These are phyloP conservation scores for Epithemia pelagica DNA, from an alignment of 108 stramenopile genomes.

Conservation along the genomic window DNA sequence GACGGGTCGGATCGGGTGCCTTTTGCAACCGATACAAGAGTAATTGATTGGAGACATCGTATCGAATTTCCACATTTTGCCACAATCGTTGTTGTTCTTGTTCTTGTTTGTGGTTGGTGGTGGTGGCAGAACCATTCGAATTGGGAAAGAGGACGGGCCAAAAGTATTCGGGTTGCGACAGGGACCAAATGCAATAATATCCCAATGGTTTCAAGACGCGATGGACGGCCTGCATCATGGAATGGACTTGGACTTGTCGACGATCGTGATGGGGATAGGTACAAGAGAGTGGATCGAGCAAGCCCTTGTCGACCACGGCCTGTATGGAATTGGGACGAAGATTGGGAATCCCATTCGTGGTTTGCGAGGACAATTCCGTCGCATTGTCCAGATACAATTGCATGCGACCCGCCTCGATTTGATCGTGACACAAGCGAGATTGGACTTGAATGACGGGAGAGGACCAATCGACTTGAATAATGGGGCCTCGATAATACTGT, in stretches of 20 bases:
- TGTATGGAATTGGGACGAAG: conserved; percentile 30
- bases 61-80: not conserved
- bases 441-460: conserved; percentile 46
- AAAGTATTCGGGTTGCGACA: conserved; percentile 67
- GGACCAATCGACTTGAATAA: conserved; percentile 65
- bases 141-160: conserved; percentile 2
- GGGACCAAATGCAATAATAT: conserved; percentile 51
- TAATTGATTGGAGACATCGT: not conserved
- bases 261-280: conserved; percentile 39
- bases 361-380: conserved; percentile 49
- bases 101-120: no score
- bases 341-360: no score
- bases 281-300: conserved; percentile 71
- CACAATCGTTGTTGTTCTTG: no score
- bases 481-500: conserved; percentile 26
- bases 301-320: conserved; percentile 75
- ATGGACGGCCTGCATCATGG: conserved; percentile 50
- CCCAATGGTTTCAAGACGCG: conserved; percentile 57
- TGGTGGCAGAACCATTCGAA: not conserved
- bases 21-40: not conserved
- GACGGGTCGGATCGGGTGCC: no score
- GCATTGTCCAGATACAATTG: conserved; percentile 64
- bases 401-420: conserved; percentile 32
- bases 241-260: conserved; percentile 4
- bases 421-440: conserved; percentile 28